Evolutionary conservation across 805 yeast species (phyloP).

Genomic region (Cyberlindnera xylosilytica): DNA sequence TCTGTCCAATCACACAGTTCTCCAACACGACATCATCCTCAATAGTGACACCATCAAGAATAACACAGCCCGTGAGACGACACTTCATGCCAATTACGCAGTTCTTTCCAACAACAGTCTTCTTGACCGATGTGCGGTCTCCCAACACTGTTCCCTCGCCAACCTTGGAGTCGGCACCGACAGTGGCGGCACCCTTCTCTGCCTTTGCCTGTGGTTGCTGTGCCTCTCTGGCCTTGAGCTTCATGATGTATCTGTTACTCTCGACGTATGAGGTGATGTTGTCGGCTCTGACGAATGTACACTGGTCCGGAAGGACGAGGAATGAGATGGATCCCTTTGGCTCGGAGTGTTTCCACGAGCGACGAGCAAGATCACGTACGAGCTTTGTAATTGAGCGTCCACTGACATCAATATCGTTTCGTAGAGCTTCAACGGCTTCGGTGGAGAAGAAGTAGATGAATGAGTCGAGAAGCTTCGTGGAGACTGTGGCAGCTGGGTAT

Average conservation of each 20-base stretch:
- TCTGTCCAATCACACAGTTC: slow-evolving; percentile 80
- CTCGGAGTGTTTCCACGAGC: slow-evolving; percentile 81
- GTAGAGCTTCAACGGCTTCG: slow-evolving; percentile 50
- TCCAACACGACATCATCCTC: slow-evolving; percentile 77
- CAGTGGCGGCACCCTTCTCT: slow-evolving; percentile 60
- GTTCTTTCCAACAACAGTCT: slow-evolving; percentile 72
- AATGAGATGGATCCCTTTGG: slow-evolving; percentile 62
- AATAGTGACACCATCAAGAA: slow-evolving; percentile 65
- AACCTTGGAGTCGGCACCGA: slow-evolving; percentile 84
- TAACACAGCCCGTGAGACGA: slow-evolving; percentile 80
- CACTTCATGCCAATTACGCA: slow-evolving; percentile 84
- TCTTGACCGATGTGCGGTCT: slow-evolving; percentile 82
- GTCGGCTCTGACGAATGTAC: slow-evolving; percentile 73
- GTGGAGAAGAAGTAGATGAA: slow-evolving; percentile 64
- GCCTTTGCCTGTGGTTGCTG: slow-evolving; percentile 26
- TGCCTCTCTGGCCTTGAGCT: slow-evolving; percentile 48
- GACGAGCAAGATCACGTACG: slow-evolving; percentile 82
- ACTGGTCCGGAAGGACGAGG: slow-evolving; percentile 64
- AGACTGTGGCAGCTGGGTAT: slow-evolving; percentile 72
- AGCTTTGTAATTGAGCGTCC: slow-evolving; percentile 58
- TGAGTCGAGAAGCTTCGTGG: slow-evolving; percentile 72
- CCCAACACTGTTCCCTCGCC: slow-evolving; percentile 68
- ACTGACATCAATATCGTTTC: slow-evolving; percentile 29
- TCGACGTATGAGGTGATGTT: slow-evolving; percentile 83
- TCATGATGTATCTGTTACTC: slow-evolving; percentile 78